A percentile compares a stretch with the other conserved stretches of the same genome.
phyloP scores from a whole-genome alignment of 805 yeast genomes.

The Wickerhamomyces tratensis region DNA sequence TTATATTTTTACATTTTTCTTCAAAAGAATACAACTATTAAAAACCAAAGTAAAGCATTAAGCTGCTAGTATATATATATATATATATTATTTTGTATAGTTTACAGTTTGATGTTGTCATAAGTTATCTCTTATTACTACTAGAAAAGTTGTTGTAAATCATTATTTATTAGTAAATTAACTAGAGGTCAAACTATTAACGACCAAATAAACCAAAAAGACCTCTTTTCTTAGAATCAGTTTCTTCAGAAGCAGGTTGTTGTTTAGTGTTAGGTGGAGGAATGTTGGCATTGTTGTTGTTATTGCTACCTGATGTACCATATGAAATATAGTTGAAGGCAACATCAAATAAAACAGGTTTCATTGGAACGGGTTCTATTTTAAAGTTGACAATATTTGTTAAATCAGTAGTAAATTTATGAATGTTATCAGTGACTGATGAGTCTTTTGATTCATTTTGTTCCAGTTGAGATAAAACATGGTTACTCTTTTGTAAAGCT shows the following conservation, averaged over 20 bases:
- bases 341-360: conserved; percentile 87
- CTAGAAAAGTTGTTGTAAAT: no score
- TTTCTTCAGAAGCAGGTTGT: conserved; percentile 11
- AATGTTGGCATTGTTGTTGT: conserved; percentile 5
- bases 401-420: conserved; percentile 15
- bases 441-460: conserved; percentile 18
- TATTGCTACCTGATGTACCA: conserved; percentile 11
- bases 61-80: no score
- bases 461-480: conserved; percentile 39
- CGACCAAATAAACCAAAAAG: conserved; percentile 70
- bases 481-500: conserved; percentile 20
- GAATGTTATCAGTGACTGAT: conserved; percentile 14
- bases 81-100: no score
- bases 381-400: conserved; percentile 19
- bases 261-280: neutral
- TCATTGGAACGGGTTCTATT: conserved; percentile 52
- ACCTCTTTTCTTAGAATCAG: conserved; percentile 40
- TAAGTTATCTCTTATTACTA: no score
- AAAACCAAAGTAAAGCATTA: no score
- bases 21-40: no score
- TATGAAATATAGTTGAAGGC: conserved; percentile 76
- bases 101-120: no score
- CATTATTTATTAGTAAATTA: no score
- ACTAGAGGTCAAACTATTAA: conserved; percentile 4
- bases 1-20: no score